Evolutionary conservation across 2,329 filamentous ascomycete genomes (phyloP).

Genomic region (Colletotrichum sp.): DNA sequence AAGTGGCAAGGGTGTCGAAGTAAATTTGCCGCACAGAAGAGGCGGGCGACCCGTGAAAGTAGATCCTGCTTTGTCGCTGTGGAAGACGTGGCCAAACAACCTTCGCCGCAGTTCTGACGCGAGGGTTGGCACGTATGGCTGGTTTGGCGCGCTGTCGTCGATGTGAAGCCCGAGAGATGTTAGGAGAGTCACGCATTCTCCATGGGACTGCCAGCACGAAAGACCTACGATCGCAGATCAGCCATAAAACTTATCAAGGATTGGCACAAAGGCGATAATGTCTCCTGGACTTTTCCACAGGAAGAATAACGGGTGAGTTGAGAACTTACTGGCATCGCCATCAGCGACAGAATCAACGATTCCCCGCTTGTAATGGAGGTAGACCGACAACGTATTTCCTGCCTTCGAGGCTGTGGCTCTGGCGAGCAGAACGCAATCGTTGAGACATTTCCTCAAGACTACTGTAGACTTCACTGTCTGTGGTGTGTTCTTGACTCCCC

Average conservation of each 20-base stretch:
- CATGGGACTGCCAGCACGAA: not conserved
- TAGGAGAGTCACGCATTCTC: not conserved
- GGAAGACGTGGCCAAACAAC: not conserved
- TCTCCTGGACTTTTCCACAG: not conserved
- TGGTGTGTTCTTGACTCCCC: not conserved
- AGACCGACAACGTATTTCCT: not conserved
- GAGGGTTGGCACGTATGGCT: not conserved
- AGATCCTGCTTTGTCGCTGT: not conserved
- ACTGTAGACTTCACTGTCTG: not conserved
- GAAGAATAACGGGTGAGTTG: rapidly evolving
- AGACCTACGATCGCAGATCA: not conserved
- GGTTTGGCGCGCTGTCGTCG: not conserved
- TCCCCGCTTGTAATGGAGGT: not conserved
- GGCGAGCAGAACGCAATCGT: not conserved
- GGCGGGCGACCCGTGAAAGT: not conserved
- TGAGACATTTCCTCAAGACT: not conserved
- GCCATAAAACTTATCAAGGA: not conserved
- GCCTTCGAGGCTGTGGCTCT: not conserved
- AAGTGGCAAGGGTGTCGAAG: not conserved
- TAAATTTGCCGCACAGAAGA: not conserved
- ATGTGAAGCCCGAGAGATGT: not conserved
- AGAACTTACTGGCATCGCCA: not conserved
- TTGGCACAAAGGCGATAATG: not conserved
- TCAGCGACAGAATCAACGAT: not conserved
- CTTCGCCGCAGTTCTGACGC: not conserved